Conservation (phyloP, 192 early-diverging fungal genomes). For the Thoreauomyces humboldtii region DNA sequence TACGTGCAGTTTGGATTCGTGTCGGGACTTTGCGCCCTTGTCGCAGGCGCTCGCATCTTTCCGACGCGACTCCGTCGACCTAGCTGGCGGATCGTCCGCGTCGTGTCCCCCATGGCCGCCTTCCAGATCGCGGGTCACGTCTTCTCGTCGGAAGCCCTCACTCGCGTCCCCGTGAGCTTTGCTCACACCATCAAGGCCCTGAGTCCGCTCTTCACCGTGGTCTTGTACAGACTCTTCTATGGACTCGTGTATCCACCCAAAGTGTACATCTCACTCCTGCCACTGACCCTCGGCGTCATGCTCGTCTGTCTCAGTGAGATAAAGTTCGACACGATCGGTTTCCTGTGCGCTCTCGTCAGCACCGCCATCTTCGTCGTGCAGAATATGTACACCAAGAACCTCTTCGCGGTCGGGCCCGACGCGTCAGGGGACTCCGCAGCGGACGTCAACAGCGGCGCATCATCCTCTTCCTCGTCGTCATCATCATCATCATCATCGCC, state of each 20-base stretch:
- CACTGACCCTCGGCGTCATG: conserved; percentile 85
- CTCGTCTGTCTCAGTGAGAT: conserved; percentile 76
- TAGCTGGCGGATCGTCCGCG: conserved; percentile 50
- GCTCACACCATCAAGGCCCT: conserved; percentile 84
- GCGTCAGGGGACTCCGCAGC: conserved; percentile 17
- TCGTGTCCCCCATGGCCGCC: conserved; percentile 67
- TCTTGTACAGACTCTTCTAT: conserved; percentile 71
- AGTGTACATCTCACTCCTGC: conserved; percentile 76
- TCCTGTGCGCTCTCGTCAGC: conserved; percentile 71
- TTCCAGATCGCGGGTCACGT: conserved; percentile 87
- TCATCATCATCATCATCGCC: not conserved
- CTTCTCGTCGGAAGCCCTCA: conserved; percentile 74
- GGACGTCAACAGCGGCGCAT: too few relatives aligned
- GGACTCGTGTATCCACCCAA: conserved; percentile 61
- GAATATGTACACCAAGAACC: conserved; percentile 82
- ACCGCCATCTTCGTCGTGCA: conserved; percentile 82
- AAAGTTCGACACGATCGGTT: conserved; percentile 68
- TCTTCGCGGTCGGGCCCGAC: too few relatives aligned
- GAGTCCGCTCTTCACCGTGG: conserved; percentile 83
- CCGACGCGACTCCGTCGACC: conserved; percentile 54
- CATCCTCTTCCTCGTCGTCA: not conserved
- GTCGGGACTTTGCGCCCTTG: conserved; percentile 54
- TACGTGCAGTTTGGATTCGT: conserved; percentile 83
- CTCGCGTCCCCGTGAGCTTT: conserved; percentile 75
- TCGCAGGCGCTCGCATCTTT: not conserved